These are phyloP conservation scores for Lanmaoa rubissima DNA, from an alignment of 768 basidiomycete genomes.

Conservation along the genomic window DNA sequence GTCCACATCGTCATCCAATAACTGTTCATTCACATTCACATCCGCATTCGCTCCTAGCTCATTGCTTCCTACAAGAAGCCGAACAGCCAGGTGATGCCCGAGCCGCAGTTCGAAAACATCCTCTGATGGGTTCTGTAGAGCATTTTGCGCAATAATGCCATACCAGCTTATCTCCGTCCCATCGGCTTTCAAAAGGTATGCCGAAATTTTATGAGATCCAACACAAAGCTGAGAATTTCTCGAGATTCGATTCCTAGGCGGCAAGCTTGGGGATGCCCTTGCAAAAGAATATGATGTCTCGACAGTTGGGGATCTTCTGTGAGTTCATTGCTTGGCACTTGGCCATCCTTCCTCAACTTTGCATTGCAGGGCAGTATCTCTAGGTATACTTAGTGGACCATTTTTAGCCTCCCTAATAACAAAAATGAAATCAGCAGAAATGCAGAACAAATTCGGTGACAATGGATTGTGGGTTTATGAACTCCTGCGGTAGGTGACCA, in stretches of 20 bases:
- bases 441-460: constrained; percentile 80
- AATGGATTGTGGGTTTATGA: constrained; percentile 91
- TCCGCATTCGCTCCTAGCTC: constrained; percentile 46
- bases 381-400: constrained; percentile 43
- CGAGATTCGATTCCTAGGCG: constrained; percentile 91
- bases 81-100: constrained; percentile 63
- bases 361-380: constrained; percentile 46
- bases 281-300: constrained; percentile 87
- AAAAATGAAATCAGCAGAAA: constrained; percentile 50
- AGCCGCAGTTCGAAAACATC: neutral
- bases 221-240: constrained; percentile 3
- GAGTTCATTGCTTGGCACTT: constrained; percentile 29
- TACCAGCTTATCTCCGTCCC: constrained; percentile 80
- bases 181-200: constrained; percentile 84
- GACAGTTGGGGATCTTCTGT: constrained; percentile 90
- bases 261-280: constrained; percentile 87
- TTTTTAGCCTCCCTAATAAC: constrained; percentile 4
- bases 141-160: constrained; percentile 78
- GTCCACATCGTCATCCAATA: constrained; percentile 4
- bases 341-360: constrained; percentile 3
- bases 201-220: neutral
- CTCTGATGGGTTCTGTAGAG: constrained; percentile 47
- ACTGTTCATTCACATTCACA: constrained; percentile 3
- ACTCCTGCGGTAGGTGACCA: constrained; percentile 63
- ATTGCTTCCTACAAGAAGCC: constrained; percentile 92